Conservation (phyloP, 2,329 filamentous ascomycete genomes). For the Exophiala viscosa region DNA sequence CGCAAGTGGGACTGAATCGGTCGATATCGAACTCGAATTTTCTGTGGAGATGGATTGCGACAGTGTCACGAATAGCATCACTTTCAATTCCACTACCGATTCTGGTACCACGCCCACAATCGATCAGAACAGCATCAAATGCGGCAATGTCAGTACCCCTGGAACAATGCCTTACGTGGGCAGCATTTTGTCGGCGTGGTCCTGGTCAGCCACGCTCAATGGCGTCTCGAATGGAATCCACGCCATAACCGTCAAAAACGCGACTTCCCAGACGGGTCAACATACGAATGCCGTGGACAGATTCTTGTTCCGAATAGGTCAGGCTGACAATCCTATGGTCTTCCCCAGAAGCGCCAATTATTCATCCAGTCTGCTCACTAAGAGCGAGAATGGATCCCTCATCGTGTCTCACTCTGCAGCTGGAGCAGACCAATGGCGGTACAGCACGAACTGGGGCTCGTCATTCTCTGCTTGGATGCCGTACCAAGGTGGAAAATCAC, state of each 20-base stretch:
- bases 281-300: slow-evolving; percentile 55
- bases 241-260: slow-evolving; percentile 55
- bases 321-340: slow-evolving; percentile 56
- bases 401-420: slow-evolving; percentile 57
- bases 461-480: slow-evolving; percentile 57
- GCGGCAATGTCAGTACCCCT: slow-evolving; percentile 39
- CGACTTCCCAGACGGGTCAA: slow-evolving; percentile 37
- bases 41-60: slow-evolving; percentile 60
- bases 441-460: slow-evolving; percentile 59
- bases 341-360: slow-evolving; percentile 58
- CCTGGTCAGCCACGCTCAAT: slow-evolving; percentile 50
- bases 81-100: slow-evolving; percentile 53
- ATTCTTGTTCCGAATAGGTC: slow-evolving; percentile 60
- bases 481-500: slow-evolving; percentile 52
- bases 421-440: slow-evolving; percentile 61
- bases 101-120: slow-evolving; percentile 43
- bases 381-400: slow-evolving; percentile 40
- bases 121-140: slow-evolving; percentile 45
- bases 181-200: slow-evolving; percentile 53
- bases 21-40: slow-evolving; percentile 56
- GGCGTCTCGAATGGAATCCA: slow-evolving; percentile 59
- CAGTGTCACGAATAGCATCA: slow-evolving; percentile 49
- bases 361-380: slow-evolving; percentile 50
- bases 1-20: slow-evolving; percentile 40
- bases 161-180: slow-evolving; percentile 45